Conservation (phyloP, 768 basidiomycete genomes). For the Jaapia argillacea region DNA sequence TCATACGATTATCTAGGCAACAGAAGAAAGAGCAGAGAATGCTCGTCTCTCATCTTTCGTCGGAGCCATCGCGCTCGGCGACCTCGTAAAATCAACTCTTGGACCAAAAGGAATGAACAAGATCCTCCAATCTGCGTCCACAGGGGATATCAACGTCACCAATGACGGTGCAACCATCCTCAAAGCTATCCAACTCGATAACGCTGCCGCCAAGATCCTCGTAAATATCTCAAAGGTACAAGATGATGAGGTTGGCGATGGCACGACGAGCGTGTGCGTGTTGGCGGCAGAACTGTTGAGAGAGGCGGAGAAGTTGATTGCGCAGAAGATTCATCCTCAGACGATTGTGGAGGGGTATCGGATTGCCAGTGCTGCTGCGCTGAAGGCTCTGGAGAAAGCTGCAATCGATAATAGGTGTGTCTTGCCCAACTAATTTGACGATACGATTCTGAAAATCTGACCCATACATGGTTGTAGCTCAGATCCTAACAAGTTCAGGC, state of each 20-base stretch:
- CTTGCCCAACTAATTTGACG: no score
- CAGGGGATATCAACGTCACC: slow-evolving; percentile 91
- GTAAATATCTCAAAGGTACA: slow-evolving; percentile 99
- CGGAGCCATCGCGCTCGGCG: slow-evolving; percentile 92
- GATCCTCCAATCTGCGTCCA: slow-evolving; percentile 86
- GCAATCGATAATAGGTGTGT: slow-evolving; percentile 80
- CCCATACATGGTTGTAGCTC: slow-evolving; percentile 31
- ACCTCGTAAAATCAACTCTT: slow-evolving; percentile 96
- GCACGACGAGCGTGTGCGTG: slow-evolving; percentile 87
- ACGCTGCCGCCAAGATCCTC: slow-evolving; percentile 97
- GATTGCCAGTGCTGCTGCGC: slow-evolving; percentile 78
- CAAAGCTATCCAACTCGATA: slow-evolving; percentile 95
- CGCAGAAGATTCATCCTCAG: slow-evolving; percentile 91
- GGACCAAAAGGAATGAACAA: slow-evolving; percentile 99
- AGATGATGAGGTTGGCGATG: slow-evolving; percentile 98
- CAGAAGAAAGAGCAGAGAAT: slow-evolving; percentile 95
- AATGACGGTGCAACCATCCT: slow-evolving; percentile 99
- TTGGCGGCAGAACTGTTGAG: slow-evolving; percentile 84
- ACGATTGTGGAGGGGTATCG: slow-evolving; percentile 96
- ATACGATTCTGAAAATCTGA: slow-evolving; percentile 3
- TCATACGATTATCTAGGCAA: slow-evolving; percentile 39
- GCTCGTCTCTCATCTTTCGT: slow-evolving; percentile 97
- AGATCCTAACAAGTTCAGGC: slow-evolving; percentile 66
- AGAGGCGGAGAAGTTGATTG: slow-evolving; percentile 93
- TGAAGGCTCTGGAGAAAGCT: slow-evolving; percentile 74